Percentiles rank a stretch among this genome's conserved stretches.
phyloP scores from a whole-genome alignment of 257 asterid species.

The Solanum acaule region DNA sequence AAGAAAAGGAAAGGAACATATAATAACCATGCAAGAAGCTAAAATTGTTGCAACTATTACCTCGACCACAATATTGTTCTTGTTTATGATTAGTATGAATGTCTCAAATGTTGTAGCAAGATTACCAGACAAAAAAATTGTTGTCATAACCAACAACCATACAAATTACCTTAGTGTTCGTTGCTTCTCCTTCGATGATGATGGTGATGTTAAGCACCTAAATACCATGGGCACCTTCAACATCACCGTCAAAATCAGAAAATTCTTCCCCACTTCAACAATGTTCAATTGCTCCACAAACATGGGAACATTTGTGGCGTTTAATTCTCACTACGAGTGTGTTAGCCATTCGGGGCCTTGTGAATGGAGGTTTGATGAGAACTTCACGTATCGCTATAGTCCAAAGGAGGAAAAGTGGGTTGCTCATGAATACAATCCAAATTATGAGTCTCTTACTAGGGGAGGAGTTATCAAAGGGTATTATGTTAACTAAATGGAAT shows the following conservation, averaged over 20 bases:
- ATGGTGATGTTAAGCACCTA: slow-evolving; percentile 22
- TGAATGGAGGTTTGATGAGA: background rate
- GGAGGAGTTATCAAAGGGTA: background rate
- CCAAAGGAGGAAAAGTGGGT: background rate
- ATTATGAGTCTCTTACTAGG: background rate
- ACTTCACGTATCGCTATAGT: background rate
- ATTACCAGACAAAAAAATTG: background rate
- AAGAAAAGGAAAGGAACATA: background rate
- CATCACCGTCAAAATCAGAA: slow-evolving; percentile 14
- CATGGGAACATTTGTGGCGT: slow-evolving; percentile 64
- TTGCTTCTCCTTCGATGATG: slow-evolving; percentile 46
- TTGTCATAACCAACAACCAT: slow-evolving; percentile 53
- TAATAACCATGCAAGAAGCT: background rate
- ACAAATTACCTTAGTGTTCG: slow-evolving; percentile 49
- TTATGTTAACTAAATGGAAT: background rate
- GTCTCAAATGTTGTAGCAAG: background rate
- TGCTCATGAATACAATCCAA: background rate
- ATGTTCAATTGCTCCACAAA: slow-evolving; percentile 84
- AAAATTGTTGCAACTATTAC: background rate
- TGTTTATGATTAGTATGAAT: background rate
- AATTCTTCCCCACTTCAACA: slow-evolving; percentile 15
- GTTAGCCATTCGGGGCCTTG: background rate
- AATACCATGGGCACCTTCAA: slow-evolving; percentile 21
- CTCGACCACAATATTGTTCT: background rate
- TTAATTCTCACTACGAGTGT: slow-evolving; percentile 30